These are phyloP conservation scores for Comarum palustre DNA, from an alignment of 306 rosid genomes.

Conservation along the genomic window DNA sequence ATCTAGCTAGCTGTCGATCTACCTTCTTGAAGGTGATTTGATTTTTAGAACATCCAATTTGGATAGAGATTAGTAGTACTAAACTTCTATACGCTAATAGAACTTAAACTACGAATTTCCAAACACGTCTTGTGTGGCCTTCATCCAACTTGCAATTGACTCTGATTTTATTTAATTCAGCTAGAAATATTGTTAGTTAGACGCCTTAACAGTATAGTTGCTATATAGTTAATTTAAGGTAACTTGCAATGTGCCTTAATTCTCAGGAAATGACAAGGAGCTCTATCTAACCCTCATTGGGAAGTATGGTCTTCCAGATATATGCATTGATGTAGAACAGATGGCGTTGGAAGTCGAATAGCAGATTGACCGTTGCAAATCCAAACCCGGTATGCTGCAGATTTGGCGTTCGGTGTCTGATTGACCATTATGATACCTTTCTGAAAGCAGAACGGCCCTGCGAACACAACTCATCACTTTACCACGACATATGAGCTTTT, in stretches of 20 bases:
- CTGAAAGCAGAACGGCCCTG: too few species aligned
- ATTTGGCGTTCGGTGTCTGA: too few species aligned
- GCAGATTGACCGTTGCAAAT: too few species aligned
- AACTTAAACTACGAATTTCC: neutral
- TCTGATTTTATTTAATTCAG: neutral
- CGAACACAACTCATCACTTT: too few species aligned
- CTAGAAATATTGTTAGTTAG: neutral
- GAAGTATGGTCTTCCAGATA: neutral
- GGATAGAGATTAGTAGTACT: neutral
- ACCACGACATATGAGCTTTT: too few species aligned
- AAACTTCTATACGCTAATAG: neutral
- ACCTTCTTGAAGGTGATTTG: neutral
- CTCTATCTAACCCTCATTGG: neutral
- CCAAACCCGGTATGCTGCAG: too few species aligned
- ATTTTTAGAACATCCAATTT: neutral
- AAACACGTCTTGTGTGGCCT: slow-evolving; percentile 1
- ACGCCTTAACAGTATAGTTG: too few species aligned
- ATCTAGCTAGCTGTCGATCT: neutral
- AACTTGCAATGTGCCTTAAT: neutral
- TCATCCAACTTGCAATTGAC: neutral
- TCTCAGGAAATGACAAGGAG: neutral
- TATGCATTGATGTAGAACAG: neutral
- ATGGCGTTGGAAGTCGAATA: too few species aligned
- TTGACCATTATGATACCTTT: too few species aligned
- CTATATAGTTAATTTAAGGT: neutral